Base-by-base conservation (phyloP, 352 stramenopile genomes). In the Phytophthora pluvialis region DNA sequence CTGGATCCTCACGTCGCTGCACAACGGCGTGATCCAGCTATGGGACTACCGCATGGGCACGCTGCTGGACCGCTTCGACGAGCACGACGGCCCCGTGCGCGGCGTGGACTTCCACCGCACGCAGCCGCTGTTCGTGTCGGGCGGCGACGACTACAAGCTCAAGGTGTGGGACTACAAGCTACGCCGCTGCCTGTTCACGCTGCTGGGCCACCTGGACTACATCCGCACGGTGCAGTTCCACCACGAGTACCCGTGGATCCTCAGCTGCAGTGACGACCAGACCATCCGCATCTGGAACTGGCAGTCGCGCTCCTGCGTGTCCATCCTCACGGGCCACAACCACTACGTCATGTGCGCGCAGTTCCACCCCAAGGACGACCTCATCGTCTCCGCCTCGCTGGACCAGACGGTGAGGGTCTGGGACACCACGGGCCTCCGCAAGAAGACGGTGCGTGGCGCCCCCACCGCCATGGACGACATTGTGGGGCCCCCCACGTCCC, bases 101-200 rank as follows among this genome's bases (percentile, higher is more conserved):
- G 97, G 98, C 51, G 97, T 99, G 4, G 97, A 99, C 79, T 99
- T 99, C 72, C 97, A 99, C 83, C 84, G 96, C 50, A 91, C 90
- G 26, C 97, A 99, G 77, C 97, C 97, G 42, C 86, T 99, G 13
- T 99, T 99, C 61, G 97, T 99, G 13, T 99, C 96, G 13, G 98
- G 98, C 18, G 98, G 98, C 25, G 98, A 99, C 74, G 98, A 99
- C 80, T 99, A 99, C 94, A 99, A 99, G 79, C 98, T 99, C 70
- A 99, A 99, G 83, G 97, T 99, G 18, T 99, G 98, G 98, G 98
- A 99, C 82, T 99, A 99, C 81, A 99, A 99, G 83, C 87, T 99
- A 40, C 92, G 97, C 35, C 86, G 97, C 52, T 99, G 98, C 73
- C 86, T 99, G 6, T 99, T 99, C 74, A 99, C 98, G 6, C 77